Evolutionary conservation across 2,329 filamentous ascomycete species (phyloP).

Genomic region (Calonectria ilicicola): DNA sequence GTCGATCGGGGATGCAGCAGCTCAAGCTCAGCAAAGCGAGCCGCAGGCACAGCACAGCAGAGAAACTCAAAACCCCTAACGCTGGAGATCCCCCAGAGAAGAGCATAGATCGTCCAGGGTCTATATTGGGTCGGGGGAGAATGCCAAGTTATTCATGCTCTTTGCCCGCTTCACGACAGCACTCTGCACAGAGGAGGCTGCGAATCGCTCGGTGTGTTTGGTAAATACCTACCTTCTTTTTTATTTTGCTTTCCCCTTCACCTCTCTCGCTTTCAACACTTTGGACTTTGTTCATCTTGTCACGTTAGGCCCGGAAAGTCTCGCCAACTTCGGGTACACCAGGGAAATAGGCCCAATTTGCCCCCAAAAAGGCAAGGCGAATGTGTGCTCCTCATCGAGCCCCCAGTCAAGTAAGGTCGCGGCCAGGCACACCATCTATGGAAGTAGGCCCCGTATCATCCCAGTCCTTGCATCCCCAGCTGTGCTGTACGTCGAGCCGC

Average conservation of each 20-base stretch:
- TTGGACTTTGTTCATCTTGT: not conserved
- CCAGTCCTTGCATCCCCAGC: slow-evolving; percentile 30
- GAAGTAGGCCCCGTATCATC: slow-evolving; percentile 19
- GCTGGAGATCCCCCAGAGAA: slow-evolving; percentile 14
- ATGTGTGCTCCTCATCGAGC: not conserved
- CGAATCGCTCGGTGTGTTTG: too few relatives aligned
- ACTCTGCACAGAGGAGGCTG: not conserved
- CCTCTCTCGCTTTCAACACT: not conserved
- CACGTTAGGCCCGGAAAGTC: slow-evolving; percentile 1
- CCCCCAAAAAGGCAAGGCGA: slow-evolving; percentile 12
- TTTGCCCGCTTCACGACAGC: not conserved
- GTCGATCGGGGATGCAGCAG: slow-evolving; percentile 21
- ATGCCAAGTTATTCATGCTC: not conserved
- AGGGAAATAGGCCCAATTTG: slow-evolving; percentile 17
- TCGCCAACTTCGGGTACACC: slow-evolving; percentile 16
- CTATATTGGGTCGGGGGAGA: not conserved
- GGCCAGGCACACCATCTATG: slow-evolving; percentile 24
- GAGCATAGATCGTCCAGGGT: slow-evolving; percentile 6
- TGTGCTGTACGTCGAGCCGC: slow-evolving; percentile 9
- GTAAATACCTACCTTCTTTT: not conserved
- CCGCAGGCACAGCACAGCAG: not conserved
- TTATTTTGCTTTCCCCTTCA: not conserved
- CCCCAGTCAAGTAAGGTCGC: slow-evolving; percentile 13
- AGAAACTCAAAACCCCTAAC: slow-evolving; percentile 14
- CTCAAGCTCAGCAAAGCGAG: slow-evolving; percentile 7